A percentile compares a stretch with the other conserved stretches of the same genome.
Conservation (phyloP, 805 yeast genomes). For the Teunomyces cretensis region DNA sequence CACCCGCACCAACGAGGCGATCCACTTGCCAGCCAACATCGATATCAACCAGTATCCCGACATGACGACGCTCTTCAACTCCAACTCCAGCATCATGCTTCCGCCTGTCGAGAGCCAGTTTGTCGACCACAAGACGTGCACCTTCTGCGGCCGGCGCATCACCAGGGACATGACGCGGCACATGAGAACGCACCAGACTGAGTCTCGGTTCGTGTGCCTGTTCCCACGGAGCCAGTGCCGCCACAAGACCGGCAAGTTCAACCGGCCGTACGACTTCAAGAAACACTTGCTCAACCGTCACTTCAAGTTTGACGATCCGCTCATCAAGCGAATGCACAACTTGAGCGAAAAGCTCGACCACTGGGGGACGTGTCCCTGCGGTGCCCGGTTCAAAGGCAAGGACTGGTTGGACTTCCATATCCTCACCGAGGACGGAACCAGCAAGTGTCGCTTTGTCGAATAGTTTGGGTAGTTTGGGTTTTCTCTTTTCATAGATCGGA, state of each 20-base stretch:
- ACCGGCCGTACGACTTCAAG: constrained; percentile 67
- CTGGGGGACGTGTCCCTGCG: constrained; percentile 52
- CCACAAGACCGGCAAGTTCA: constrained; percentile 62
- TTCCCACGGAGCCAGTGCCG: constrained; percentile 55
- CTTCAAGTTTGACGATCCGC: constrained; percentile 51
- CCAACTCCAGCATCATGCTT: constrained; percentile 29
- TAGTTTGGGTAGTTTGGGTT: constrained; percentile 1
- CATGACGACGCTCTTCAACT: constrained; percentile 38
- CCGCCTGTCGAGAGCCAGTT: constrained; percentile 39
- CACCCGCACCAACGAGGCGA: constrained; percentile 2
- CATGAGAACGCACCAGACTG: constrained; percentile 58
- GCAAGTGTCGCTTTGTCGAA: constrained; percentile 9
- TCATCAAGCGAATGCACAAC: constrained; percentile 46
- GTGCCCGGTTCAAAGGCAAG: constrained; percentile 29
- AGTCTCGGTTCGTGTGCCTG: constrained; percentile 56
- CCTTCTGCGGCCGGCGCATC: constrained; percentile 52
- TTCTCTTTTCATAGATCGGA: background rate
- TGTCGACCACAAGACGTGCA: constrained; percentile 45
- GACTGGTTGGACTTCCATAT: constrained; percentile 41
- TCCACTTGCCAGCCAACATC: constrained; percentile 13
- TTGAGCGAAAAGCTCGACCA: constrained; percentile 51
- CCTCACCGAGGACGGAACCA: constrained; percentile 20
- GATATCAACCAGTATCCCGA: constrained; percentile 32
- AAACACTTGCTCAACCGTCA: constrained; percentile 64
- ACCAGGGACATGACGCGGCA: constrained; percentile 64